Base-by-base conservation (phyloP, 2,329 filamentous ascomycete genomes). In the Tolypocladium pustulatum region DNA sequence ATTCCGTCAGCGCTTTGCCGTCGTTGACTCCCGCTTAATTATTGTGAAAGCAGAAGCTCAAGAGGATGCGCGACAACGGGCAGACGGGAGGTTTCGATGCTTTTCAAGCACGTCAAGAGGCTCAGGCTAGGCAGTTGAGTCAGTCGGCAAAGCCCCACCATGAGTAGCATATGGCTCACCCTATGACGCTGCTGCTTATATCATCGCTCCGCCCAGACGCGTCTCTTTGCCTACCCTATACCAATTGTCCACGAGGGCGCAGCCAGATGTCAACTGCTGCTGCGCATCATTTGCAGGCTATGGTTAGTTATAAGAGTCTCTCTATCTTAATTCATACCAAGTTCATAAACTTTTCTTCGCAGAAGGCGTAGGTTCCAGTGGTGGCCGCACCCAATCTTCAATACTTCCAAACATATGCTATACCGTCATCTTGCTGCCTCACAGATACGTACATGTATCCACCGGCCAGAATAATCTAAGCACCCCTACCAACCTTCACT, bases 1-100 rank as follows among this genome's bases (percentile, higher is more conserved):
- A 65, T 65, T 78, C 61, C 32, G 10, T 20, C 49, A 10, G 30
- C 30, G 30, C 9, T 12, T n/a, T 15, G 10, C 8, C 30, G 27
- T 49, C 46, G 49, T 20, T n/a, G 20, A 22, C 10, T 22, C 20
- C 4, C 20, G 49, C 20, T 22, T 53, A 20, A 22, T 8, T 53
- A 36, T 20, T 6, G 4, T 51, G 17, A 9, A 25, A 2, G n/a
- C 41, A 13, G 9, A 53, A 53, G 49, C 49, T 22, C 49, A 36
- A 22, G 10, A 22, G 22, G 20, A 53, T 53, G 43, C 20, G 30
- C 30, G 6, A 6, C 49, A 53, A 53, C 10, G 27, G 30, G n/a
- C 13, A 4, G 25, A 30, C n/a, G n/a, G 30, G 49, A 34, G 20
- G 49, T 34, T n/a, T 34, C 20, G 30, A n/a, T 32, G 49, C 17